Evolutionary conservation across 2,329 filamentous ascomycete species (phyloP).

Genomic region (Metarhizium album): DNA sequence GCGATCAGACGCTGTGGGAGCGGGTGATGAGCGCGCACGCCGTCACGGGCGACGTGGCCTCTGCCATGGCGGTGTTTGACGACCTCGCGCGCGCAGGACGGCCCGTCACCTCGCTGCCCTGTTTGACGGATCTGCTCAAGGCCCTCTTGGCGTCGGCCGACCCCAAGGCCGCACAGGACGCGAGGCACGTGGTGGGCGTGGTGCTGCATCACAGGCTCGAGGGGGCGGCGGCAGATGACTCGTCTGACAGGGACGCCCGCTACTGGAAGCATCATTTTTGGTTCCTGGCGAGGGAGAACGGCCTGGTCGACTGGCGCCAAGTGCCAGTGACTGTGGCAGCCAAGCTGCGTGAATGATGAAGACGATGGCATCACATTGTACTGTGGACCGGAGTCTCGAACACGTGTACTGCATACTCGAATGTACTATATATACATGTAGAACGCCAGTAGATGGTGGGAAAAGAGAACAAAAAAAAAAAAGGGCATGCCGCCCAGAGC

Average conservation of each 20-base stretch:
- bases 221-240: conserved; percentile 10
- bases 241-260: conserved; percentile 14
- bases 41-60: conserved; percentile 34
- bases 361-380: neutral
- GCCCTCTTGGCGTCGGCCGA: conserved; percentile 18
- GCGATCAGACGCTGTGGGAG: conserved; percentile 59
- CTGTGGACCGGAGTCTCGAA: neutral
- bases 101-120: conserved; percentile 30
- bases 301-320: conserved; percentile 21
- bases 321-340: conserved; percentile 12
- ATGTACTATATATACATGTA: neutral
- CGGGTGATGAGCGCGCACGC: conserved; percentile 59
- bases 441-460: no score
- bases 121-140: conserved; percentile 32
- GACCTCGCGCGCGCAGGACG: conserved; percentile 28
- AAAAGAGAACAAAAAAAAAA: no score
- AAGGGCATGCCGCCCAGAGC: no score
- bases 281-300: conserved; percentile 31
- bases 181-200: conserved; percentile 21
- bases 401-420: neutral
- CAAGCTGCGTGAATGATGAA: conserved; percentile 6
- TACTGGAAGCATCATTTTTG: conserved; percentile 41
- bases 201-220: conserved; percentile 19
- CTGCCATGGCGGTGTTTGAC: conserved; percentile 39
- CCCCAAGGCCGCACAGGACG: conserved; percentile 16